These are phyloP conservation scores for Moricandia arvensis DNA, from an alignment of 345 rosid genomes.

Conservation along the genomic window DNA sequence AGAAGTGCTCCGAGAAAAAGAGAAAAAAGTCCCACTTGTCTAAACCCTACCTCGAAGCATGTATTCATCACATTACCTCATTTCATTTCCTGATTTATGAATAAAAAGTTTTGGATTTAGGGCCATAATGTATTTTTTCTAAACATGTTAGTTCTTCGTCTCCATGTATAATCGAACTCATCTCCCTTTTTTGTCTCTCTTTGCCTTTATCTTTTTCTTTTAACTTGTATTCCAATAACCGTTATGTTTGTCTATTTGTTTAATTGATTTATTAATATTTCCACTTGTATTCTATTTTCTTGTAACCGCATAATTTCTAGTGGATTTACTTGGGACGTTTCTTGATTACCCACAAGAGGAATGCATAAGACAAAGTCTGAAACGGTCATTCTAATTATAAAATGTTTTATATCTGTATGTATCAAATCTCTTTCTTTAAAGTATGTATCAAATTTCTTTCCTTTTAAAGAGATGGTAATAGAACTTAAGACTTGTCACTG, in stretches of 20 bases:
- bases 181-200: too few relatives aligned
- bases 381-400: neutral
- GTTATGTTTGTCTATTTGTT: neutral
- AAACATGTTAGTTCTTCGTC: neutral
- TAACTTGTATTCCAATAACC: neutral
- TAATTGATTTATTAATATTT: neutral
- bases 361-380: neutral
- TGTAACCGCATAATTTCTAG: neutral
- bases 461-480: neutral
- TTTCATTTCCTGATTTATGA: neutral
- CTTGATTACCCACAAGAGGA: neutral
- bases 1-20: conserved; percentile 7
- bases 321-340: neutral
- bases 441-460: neutral
- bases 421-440: neutral
- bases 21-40: conserved; percentile 1
- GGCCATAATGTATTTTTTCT: neutral
- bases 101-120: neutral
- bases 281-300: neutral
- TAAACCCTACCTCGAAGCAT: conserved; percentile 13
- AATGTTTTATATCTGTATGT: neutral
- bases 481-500: neutral
- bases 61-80: neutral
- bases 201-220: too few relatives aligned
- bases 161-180: neutral